These are phyloP conservation scores for Plenodomus biglobosus DNA, from an alignment of 2,329 filamentous ascomycete genomes.

Conservation along the genomic window DNA sequence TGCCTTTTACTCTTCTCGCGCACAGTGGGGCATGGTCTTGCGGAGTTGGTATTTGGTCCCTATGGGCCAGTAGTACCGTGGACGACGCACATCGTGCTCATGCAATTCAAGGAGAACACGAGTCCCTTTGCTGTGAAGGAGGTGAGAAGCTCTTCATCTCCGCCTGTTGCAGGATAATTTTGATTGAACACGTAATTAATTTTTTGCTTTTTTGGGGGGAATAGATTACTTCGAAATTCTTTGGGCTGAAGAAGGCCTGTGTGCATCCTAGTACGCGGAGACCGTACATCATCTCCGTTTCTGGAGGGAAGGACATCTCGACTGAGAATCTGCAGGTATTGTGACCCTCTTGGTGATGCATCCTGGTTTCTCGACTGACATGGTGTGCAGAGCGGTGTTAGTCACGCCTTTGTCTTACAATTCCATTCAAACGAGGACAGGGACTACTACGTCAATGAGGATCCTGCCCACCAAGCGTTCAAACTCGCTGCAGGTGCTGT, in stretches of 20 bases:
- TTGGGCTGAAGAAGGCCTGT: slow-evolving; percentile 35
- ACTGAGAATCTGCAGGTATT: slow-evolving; percentile 37
- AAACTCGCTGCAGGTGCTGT: slow-evolving; percentile 36
- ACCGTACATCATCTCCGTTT: slow-evolving; percentile 35
- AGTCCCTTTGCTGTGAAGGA: slow-evolving; percentile 32
- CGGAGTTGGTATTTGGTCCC: slow-evolving; percentile 18
- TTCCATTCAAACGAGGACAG: slow-evolving; percentile 47
- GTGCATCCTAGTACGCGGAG: slow-evolving; percentile 27
- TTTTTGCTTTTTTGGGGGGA: too few relatives aligned
- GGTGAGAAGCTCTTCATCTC: slow-evolving; percentile 13
- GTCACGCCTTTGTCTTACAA: slow-evolving; percentile 48
- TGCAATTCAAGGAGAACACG: slow-evolving; percentile 36
- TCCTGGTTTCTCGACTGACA: slow-evolving; percentile 54
- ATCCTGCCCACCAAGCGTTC: slow-evolving; percentile 46
- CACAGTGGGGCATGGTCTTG: slow-evolving; percentile 19
- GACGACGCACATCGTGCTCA: slow-evolving; percentile 37
- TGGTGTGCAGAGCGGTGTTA: slow-evolving; percentile 46
- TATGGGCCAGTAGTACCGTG: slow-evolving; percentile 21
- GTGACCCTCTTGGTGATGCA: slow-evolving; percentile 17
- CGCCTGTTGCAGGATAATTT: slow-evolving; percentile 3
- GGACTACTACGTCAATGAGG: slow-evolving; percentile 48
- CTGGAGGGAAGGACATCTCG: slow-evolving; percentile 39
- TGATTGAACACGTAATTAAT: too few relatives aligned
- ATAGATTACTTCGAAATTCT: slow-evolving; percentile 35
- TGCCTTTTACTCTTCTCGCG: slow-evolving; percentile 22